Evolutionary conservation across 805 yeast species (phyloP), one percentile per base, ranked within the genome.

Genomic region (Candida ovalis): DNA sequence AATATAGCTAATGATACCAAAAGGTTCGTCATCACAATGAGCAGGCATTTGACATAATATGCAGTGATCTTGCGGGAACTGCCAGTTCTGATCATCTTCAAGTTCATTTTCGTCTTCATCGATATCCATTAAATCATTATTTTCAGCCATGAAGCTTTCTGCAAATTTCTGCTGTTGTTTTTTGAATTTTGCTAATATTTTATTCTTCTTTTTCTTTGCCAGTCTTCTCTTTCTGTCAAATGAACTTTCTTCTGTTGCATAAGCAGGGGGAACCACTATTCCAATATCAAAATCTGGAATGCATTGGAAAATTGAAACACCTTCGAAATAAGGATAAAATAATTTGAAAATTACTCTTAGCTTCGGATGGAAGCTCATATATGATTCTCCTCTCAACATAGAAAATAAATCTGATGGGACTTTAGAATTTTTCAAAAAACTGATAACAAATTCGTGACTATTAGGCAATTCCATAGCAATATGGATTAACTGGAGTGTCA

Each of bases 1-100:
- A 23, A 85, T 69, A 58, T 79, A 78, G 8, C 86, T 77, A 43
- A 87, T 78, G n/a, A 85, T 74, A 0, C 96, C 96, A 65, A 84
- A 87, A 0, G 87, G 78, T 3, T 85, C 87, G 21, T 77, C 77
- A 19, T 78, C 77, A 39, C 51, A 42, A 19, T 74, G 74, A 1
- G 82, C 76, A 0, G 88, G 83, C 80, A 86, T 86, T 55, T 88
- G 90, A 63, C 96, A 89, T 15, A 89, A 68, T 35, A 89, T 82
- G 62, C 96, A 89, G 53, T 81, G 86, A 27, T 81, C 81, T 27
- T 80, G 81, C 0, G 95, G 94, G 56, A 78, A 88, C 32, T 69
- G 70, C 92, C 91, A 86, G 1, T 75, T 71, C n/a, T 59, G 68
- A 22, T 63, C 71, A 17, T 55, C 66, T 9, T 60, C 68, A 19